phyloP scores from a whole-genome alignment of 2,329 filamentous ascomycete genomes.

The Neonectria punicea region DNA sequence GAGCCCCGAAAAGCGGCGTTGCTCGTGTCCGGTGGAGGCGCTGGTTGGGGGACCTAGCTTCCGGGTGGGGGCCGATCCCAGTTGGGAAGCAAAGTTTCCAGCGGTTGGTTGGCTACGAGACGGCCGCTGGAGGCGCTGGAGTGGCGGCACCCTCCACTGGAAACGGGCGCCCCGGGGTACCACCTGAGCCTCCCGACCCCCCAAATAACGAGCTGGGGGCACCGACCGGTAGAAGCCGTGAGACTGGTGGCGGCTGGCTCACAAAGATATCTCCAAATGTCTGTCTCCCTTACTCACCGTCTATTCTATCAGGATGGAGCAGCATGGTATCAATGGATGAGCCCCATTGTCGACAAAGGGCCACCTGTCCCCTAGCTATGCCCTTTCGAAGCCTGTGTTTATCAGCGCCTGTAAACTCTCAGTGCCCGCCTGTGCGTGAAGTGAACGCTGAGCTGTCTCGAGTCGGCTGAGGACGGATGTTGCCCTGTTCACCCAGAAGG shows the following conservation, averaged over 20 bases:
- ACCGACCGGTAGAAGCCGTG: not conserved
- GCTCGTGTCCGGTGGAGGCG: slow-evolving; percentile 12
- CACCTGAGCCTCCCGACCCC: slow-evolving; percentile 12
- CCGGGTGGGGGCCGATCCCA: slow-evolving; percentile 6
- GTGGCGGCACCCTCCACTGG: slow-evolving; percentile 12
- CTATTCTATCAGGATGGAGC: not conserved
- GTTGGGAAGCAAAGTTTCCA: slow-evolving; percentile 8
- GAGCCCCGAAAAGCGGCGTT: not conserved
- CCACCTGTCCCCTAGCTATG: not conserved
- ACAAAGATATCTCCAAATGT: not conserved
- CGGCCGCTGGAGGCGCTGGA: slow-evolving; percentile 14
- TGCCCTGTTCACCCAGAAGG: slow-evolving; percentile 14
- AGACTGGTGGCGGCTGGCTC: slow-evolving; percentile 7
- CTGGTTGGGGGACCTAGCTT: slow-evolving; percentile 1
- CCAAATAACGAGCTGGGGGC: slow-evolving; percentile 12
- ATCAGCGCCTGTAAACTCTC: slow-evolving; percentile 1
- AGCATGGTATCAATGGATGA: not conserved
- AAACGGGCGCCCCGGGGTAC: slow-evolving; percentile 15
- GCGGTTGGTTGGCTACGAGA: slow-evolving; percentile 16
- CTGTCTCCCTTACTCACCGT: not conserved
- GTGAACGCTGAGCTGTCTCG: not conserved
- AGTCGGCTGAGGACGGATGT: slow-evolving; percentile 5
- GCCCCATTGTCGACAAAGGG: not conserved
- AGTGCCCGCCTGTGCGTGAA: not conserved
- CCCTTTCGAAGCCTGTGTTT: not conserved